Conservation (phyloP, 169 alveolate species). For the Cryptosporidium meleagridis region DNA sequence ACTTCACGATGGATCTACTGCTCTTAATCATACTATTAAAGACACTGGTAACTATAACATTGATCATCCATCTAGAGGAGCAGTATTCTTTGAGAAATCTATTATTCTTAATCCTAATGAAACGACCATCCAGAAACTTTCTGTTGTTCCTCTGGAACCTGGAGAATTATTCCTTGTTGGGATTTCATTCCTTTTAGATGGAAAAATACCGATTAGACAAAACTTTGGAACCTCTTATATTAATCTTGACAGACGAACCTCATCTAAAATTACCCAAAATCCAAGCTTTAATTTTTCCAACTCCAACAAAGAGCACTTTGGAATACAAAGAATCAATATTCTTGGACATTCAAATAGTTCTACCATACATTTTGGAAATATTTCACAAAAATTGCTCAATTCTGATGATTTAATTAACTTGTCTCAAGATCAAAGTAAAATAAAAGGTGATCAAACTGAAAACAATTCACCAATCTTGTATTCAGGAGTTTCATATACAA, state of each 20-base stretch:
- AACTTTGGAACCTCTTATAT: conserved; percentile 20
- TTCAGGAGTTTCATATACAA: conserved; percentile 29
- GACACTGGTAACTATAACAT: not conserved
- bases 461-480: not conserved
- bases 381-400: not conserved
- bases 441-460: too few relatives aligned
- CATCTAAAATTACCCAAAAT: not conserved
- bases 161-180: conserved; percentile 64
- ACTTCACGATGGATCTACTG: conserved; percentile 53
- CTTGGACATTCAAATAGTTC: not conserved
- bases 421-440: not conserved
- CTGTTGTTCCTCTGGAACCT: conserved; percentile 44
- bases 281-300: not conserved
- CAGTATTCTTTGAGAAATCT: conserved; percentile 28
- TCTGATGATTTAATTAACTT: not conserved
- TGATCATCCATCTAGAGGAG: not conserved
- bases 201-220: conserved; percentile 57
- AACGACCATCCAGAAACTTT: conserved; percentile 2
- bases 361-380: conserved; percentile 1
- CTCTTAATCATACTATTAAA: not conserved
- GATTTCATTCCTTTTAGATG: conserved; percentile 62
- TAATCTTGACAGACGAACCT: not conserved
- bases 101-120: conserved; percentile 42
- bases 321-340: conserved; percentile 37
- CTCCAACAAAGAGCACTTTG: not conserved